Evolutionary conservation across 163 green algal genomes (phyloP), one percentile per base, ranked within the genome.

Genomic region (Prototheca stagnorum): DNA sequence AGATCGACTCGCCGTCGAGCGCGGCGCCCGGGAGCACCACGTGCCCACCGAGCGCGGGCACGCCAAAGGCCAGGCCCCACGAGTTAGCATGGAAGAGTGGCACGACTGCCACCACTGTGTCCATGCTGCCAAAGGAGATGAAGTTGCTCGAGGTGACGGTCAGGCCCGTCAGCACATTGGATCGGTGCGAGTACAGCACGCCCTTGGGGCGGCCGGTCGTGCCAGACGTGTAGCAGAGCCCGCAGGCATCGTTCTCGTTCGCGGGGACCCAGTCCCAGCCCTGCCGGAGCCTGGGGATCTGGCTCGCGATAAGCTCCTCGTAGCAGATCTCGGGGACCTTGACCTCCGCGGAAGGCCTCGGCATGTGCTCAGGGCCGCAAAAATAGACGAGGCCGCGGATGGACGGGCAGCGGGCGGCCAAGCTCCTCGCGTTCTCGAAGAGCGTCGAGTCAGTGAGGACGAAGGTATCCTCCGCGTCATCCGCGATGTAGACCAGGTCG

Each of bases 151-250:
- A 34, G 0, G 40, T 22, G 1, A 48, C 34, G 5, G 57, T 20
- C 47, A 92, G 34, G 4, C 73, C 73, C 47, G 87, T 74, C 24
- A 92, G 66, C 43, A 76, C 79, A 53, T 90, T 84, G 49, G 61
- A 60, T 4, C 80, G 62, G 61, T 92, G 81, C 2, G 63, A 71
- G 58, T 88, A 92, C 11, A 86, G 40, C 21, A 88, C 80, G 19
- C 79, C 80, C 67, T 90, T 90, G 29, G 80, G 81, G n/a, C 62
- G 68, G 24, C 79, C 77, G 3, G 77, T 91, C 1, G 80, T 93
- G 21, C 79, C 82, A 24, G 27, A 61, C 11, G 79, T 92, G 69
- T 86, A 90, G 70, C 78, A 88, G 35, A 88, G 64, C 16, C 78
- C 80, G 46, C 61, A 84, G 5, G 80, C 67, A 16, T 54, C 39